Evolutionary conservation across 139 green algal genomes (phyloP).

Genomic region (Coelastrella sp.): DNA sequence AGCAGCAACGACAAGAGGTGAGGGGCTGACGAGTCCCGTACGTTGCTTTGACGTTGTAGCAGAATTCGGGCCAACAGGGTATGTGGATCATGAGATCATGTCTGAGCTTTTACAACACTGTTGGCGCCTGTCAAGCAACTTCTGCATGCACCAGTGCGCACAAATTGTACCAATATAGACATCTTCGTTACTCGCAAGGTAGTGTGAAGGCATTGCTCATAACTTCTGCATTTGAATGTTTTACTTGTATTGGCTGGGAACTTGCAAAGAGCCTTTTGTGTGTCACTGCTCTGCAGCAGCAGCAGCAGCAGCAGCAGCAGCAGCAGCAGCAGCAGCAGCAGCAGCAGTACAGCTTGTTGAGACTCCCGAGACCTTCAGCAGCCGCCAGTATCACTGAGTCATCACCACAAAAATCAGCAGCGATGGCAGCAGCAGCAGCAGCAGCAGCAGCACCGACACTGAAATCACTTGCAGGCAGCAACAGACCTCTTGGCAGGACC

Average conservation of each 20-base stretch:
- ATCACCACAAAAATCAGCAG: neutral
- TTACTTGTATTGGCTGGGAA: no score
- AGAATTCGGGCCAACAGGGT: no score
- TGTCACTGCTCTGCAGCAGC: neutral
- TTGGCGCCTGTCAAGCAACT: no score
- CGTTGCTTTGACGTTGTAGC: no score
- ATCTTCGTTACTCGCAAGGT: no score
- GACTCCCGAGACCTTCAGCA: neutral
- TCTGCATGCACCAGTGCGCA: no score
- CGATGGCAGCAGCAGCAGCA: neutral
- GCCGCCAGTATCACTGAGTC: neutral
- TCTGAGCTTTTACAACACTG: no score
- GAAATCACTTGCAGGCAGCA: neutral
- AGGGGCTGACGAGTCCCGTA: no score
- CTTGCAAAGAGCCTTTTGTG: neutral
- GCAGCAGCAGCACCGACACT: neutral
- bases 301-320: neutral
- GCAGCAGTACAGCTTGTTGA: neutral
- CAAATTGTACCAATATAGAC: no score
- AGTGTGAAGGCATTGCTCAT: no score
- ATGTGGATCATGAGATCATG: no score
- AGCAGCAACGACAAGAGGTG: no score
- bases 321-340: constrained; percentile 3
- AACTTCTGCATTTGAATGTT: neutral
- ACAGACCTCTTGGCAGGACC: neutral